Evolutionary conservation across 2,329 filamentous ascomycete species (phyloP), one percentile per base, ranked within the genome.

Genomic region (Aspergillus hiratsukae): DNA sequence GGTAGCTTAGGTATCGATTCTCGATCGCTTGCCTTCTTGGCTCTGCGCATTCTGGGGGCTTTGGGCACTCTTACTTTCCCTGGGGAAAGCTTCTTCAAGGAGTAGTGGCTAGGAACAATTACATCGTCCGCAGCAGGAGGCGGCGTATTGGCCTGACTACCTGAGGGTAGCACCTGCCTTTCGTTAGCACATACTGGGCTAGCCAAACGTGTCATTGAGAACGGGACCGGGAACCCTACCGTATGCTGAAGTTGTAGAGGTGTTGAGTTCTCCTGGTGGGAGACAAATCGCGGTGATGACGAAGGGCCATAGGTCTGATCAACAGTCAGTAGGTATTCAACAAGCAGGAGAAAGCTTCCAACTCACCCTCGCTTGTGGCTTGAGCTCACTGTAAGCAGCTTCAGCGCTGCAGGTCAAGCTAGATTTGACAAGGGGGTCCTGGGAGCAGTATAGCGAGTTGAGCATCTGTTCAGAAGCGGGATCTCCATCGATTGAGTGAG

Each of bases 401-500:
- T 58, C 60, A 23, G 46, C 46, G 23, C 48, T 58, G 21, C 49
- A 37, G 28, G 55, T 53, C 19, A 59, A 25, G 8, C 27, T 48
- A 5, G 57, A 40, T 23, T 51, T 40, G 41, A 46, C 50, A 28
- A 60, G 54, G 25, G 56, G 19, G 6, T 60, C 54, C 10, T 48
- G 43, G 27, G 54, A 25, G 4, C 21, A 48, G 45, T 63, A 66
- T 21, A 59, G 6, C 21, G 59, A 46, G 6, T 51, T 60, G 48
- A 66, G 61, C 2, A 56, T 53, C 19, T 52, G 27, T 55, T 66
- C 61, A 17, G 61, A 55, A 14, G 51, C 52, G 10, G 56, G 55
- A 37, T 67, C 62, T 14, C 64, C 63, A 48, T 66, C 64, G 37
- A 60, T 62, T 8, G 69, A 70, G 29, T 66, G 64, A 11, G 69